Evolutionary conservation across 352 stramenopile species (phyloP).

Genomic region (Pythium phragmiticola): DNA sequence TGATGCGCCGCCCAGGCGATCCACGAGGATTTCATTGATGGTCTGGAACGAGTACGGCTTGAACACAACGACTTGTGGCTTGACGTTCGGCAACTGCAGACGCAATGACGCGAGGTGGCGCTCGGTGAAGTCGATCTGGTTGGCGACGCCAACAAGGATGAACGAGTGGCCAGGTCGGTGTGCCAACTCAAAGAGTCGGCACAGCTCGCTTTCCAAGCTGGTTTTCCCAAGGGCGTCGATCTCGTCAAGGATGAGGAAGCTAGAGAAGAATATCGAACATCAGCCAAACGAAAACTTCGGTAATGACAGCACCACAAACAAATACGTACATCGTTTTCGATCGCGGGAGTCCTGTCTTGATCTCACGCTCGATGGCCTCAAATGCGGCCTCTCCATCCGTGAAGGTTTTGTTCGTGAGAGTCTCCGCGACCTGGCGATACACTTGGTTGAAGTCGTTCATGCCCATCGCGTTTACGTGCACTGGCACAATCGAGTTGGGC

Average conservation of each 20-base stretch:
- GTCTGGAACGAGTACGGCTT: conserved; percentile 75
- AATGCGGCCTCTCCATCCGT: conserved; percentile 50
- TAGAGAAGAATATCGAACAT: not conserved
- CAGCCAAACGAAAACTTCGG: not conserved
- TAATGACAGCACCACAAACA: conserved; percentile 17
- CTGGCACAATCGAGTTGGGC: conserved; percentile 39
- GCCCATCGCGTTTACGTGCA: conserved; percentile 76
- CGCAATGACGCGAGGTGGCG: conserved; percentile 63
- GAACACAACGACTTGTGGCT: conserved; percentile 73
- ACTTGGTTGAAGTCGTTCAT: conserved; percentile 50
- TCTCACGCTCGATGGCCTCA: conserved; percentile 58
- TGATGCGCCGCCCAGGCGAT: conserved; percentile 56
- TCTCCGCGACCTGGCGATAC: conserved; percentile 55
- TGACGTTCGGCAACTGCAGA: conserved; percentile 47
- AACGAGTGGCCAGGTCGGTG: conserved; percentile 60
- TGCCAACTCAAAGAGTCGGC: conserved; percentile 73
- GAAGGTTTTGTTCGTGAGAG: conserved; percentile 50
- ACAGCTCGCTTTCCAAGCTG: conserved; percentile 67
- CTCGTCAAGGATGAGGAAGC: conserved; percentile 77
- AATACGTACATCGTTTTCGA: conserved; percentile 43
- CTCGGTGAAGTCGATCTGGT: conserved; percentile 85
- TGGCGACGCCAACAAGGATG: conserved; percentile 79
- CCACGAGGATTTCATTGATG: conserved; percentile 73
- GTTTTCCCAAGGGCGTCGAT: conserved; percentile 76
- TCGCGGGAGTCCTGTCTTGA: conserved; percentile 39